Conservation (phyloP, 768 basidiomycete genomes). For the Collybia sp. region DNA sequence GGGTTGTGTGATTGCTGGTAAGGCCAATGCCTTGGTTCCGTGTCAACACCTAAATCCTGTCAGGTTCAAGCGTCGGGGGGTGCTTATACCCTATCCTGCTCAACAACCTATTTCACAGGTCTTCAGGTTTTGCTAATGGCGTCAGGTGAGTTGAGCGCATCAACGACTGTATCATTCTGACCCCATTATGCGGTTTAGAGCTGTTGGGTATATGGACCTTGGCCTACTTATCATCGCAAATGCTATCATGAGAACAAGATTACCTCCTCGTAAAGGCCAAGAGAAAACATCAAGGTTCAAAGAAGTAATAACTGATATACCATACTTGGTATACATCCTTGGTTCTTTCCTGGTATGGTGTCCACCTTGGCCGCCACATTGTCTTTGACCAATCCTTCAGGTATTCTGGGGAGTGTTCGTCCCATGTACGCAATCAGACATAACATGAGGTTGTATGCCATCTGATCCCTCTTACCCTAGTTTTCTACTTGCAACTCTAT, state of each 20-base stretch:
- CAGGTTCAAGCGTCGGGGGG: slow-evolving; percentile 44
- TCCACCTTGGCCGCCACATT: slow-evolving; percentile 1
- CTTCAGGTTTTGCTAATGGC: slow-evolving; percentile 35
- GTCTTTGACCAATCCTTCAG: slow-evolving; percentile 14
- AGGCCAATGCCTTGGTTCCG: neutral
- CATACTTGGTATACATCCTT: slow-evolving; percentile 36
- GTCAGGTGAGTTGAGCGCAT: slow-evolving; percentile 29
- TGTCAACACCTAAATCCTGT: neutral
- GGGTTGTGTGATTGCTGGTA: slow-evolving; percentile 33
- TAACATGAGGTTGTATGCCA: neutral
- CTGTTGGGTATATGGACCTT: slow-evolving; percentile 41
- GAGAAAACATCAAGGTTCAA: slow-evolving; percentile 19
- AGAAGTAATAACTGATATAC: slow-evolving; percentile 32
- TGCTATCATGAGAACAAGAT: slow-evolving; percentile 35
- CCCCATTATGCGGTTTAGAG: slow-evolving; percentile 20
- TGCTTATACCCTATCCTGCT: slow-evolving; percentile 49
- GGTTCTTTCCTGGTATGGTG: slow-evolving; percentile 32
- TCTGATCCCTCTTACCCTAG: slow-evolving; percentile 15
- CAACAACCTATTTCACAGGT: slow-evolving; percentile 36
- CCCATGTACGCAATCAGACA: slow-evolving; percentile 32
- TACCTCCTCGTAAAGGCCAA: slow-evolving; percentile 21
- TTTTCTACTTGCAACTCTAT: slow-evolving; percentile 50
- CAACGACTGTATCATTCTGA: slow-evolving; percentile 14
- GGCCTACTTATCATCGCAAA: slow-evolving; percentile 40
- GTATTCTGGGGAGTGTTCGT: slow-evolving; percentile 47